These are phyloP conservation scores for Aulographum hederae DNA, from an alignment of 2,329 filamentous ascomycete species.

Conservation along the genomic window DNA sequence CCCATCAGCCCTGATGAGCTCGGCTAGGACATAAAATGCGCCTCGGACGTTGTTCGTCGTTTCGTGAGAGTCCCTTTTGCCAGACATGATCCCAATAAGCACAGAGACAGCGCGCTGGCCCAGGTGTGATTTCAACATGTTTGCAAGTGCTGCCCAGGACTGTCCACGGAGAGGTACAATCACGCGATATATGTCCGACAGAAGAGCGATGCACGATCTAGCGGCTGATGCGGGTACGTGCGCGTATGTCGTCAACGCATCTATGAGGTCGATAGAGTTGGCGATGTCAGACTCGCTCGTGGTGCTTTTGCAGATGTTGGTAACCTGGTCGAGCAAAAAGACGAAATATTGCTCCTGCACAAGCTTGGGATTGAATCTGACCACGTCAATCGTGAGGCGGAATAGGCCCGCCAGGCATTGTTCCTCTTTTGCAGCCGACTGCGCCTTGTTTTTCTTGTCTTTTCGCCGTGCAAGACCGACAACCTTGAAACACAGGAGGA, in stretches of 20 bases:
- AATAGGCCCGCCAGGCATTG: constrained; percentile 40
- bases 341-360: constrained; percentile 44
- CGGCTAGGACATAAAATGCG: constrained; percentile 37
- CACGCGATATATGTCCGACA: constrained; percentile 54
- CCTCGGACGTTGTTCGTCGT: constrained; percentile 30
- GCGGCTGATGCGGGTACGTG: constrained; percentile 46
- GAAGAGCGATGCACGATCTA: constrained; percentile 46
- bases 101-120: constrained; percentile 50
- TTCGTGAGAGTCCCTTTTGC: constrained; percentile 25
- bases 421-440: constrained; percentile 10
- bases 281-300: constrained; percentile 45
- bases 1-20: constrained; percentile 5
- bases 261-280: constrained; percentile 48
- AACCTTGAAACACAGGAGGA: constrained; percentile 15
- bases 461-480: constrained; percentile 13
- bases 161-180: constrained; percentile 41
- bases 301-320: constrained; percentile 51
- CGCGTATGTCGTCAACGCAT: constrained; percentile 54
- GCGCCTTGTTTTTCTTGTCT: constrained; percentile 10
- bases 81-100: constrained; percentile 34
- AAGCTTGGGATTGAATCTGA: constrained; percentile 59
- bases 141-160: constrained; percentile 52
- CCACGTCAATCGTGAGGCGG: constrained; percentile 44
- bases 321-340: constrained; percentile 40
- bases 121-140: constrained; percentile 56